Base-by-base conservation (phyloP, 257 asterid species). In the Primulina eburnea region DNA sequence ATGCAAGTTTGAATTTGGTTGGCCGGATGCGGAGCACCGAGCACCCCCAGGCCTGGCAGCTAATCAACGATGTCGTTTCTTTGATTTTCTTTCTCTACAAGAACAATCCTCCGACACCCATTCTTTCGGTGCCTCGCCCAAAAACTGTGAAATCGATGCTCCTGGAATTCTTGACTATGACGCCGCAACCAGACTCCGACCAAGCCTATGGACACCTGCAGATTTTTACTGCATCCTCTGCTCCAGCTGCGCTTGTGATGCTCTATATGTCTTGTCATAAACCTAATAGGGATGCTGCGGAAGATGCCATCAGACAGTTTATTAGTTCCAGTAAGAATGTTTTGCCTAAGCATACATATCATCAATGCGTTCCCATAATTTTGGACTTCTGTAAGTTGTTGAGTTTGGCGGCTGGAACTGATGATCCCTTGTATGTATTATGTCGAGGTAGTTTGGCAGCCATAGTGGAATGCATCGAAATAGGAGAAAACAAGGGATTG, bases 41-140 rank as follows among this genome's bases (percentile, higher is more conserved):
- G 0, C 91, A 94, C 57, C 99, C 99, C 2, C 82, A 76, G 52
- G 92, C 99, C 0, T 91, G 97, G 96, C 87, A 85, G 73, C 79
- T 82, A 33, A 78, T 94, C 56, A 77, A 85, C 63, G 94, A 82
- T 4, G 76, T 91, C 17, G 80, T 94, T 12, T 81, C 87, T 0
- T 30, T 70, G 50, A 71, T 89, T 17, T 75, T 86, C 17, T 61
- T 64, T 62, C 81, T 84, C 10, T 82, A 59, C 76, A 85, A 83
- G 75, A 77, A 75, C 71, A 62, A 76, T 62, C 69, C 78, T 8
- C 52, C 69, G 11, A 60, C 43, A 14, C 32, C 73, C 6, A 14
- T 56, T 16, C 14, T 28, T 18, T 6, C 64, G 10, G 18, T 40
- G 20, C 29, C 78, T 0, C 30, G 60, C 24, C 37, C 75, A 0